A percentile compares a stretch with the other conserved stretches of the same genome.
Conservation (phyloP, 2,329 filamentous ascomycete genomes). For the Colletotrichum godetiae region DNA sequence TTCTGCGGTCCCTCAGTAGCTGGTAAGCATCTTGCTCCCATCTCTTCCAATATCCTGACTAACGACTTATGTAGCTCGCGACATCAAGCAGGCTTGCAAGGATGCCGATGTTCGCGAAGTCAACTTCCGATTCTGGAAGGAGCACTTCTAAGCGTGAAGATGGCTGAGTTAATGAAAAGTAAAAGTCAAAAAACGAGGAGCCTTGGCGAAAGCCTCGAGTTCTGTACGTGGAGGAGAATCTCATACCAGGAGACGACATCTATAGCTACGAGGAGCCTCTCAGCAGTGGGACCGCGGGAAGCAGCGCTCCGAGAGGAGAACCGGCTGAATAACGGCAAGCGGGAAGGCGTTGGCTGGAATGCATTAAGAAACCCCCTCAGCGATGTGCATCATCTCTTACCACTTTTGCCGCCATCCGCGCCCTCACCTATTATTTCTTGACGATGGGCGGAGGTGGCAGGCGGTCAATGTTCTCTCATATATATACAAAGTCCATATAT, state of each 20-base stretch:
- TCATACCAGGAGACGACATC: conserved; percentile 14
- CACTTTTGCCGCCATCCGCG: conserved; percentile 26
- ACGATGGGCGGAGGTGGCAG: neutral
- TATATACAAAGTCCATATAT: conserved; percentile 29
- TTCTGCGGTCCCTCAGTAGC: conserved; percentile 90
- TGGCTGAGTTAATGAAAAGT: neutral
- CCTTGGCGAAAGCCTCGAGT: neutral
- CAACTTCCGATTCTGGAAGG: conserved; percentile 98
- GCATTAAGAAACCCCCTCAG: conserved; percentile 23
- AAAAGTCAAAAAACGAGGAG: conserved; percentile 10
- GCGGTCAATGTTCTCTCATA: conserved; percentile 29
- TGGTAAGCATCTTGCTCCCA: conserved; percentile 55
- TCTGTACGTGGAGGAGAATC: conserved; percentile 15
- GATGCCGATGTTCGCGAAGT: conserved; percentile 80
- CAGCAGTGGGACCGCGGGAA: neutral
- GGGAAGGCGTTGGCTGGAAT: conserved; percentile 35
- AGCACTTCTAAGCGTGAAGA: conserved; percentile 73
- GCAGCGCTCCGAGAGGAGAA: conserved; percentile 5
- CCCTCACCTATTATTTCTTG: conserved; percentile 11
- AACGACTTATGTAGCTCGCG: conserved; percentile 71
- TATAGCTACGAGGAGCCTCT: conserved; percentile 12
- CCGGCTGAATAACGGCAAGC: conserved; percentile 2
- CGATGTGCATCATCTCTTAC: conserved; percentile 31
- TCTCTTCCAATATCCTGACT: conserved; percentile 39
- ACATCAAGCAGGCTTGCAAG: conserved; percentile 86